These are phyloP conservation scores for Albizia julibrissin DNA, from an alignment of 306 rosid species.

Conservation along the genomic window DNA sequence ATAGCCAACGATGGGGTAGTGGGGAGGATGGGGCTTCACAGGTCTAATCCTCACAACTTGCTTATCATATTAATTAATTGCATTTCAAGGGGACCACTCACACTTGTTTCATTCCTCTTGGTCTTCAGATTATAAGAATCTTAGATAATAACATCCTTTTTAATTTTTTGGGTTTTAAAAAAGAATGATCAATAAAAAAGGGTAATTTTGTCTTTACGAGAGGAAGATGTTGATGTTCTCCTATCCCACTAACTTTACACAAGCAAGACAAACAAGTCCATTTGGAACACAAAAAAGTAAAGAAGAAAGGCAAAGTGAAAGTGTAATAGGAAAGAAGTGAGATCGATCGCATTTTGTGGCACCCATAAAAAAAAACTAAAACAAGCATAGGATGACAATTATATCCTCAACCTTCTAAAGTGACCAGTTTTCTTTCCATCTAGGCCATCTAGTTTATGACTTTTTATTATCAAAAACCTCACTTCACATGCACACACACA, in stretches of 20 bases:
- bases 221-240: too few relatives aligned
- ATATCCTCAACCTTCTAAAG: conserved; percentile 51
- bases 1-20: background rate
- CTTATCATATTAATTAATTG: conserved; percentile 45
- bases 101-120: conserved; percentile 31
- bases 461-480: conserved; percentile 23
- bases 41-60: conserved; percentile 50
- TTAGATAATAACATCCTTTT: background rate
- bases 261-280: background rate
- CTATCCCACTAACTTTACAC: background rate
- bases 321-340: conserved; percentile 3
- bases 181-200: background rate
- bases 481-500: background rate
- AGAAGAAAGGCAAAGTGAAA: conserved; percentile 32
- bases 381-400: conserved; percentile 38
- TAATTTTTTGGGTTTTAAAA: background rate
- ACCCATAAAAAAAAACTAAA: conserved; percentile 36
- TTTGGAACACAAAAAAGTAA: background rate
- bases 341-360: conserved; percentile 24
- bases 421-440: conserved; percentile 29
- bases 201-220: background rate
- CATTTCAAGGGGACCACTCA: conserved; percentile 48
- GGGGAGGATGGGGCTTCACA: conserved; percentile 34
- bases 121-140: conserved; percentile 26
- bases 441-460: conserved; percentile 29